These are phyloP conservation scores for Aspergillus puulaauensis DNA, from an alignment of 2,329 filamentous ascomycete species.

Conservation along the genomic window DNA sequence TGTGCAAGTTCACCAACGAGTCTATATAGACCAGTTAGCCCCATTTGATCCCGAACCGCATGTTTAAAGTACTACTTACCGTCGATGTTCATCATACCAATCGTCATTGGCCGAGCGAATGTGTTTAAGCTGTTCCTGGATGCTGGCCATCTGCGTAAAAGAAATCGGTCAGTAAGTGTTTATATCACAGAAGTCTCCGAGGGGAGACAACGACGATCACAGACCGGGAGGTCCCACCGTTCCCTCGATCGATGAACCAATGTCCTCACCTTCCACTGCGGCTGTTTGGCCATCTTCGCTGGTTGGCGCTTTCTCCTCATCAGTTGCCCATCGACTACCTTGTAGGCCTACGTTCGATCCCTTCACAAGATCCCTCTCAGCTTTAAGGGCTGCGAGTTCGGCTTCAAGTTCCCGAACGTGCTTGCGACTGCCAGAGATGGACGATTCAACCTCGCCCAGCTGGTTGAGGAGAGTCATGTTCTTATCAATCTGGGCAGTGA, in stretches of 20 bases:
- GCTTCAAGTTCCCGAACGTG: slow-evolving; percentile 41
- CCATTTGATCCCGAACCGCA: not conserved
- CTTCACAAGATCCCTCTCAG: slow-evolving; percentile 29
- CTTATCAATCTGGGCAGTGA: slow-evolving; percentile 42
- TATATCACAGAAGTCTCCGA: not conserved
- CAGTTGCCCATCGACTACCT: slow-evolving; percentile 44
- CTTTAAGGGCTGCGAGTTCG: slow-evolving; percentile 37
- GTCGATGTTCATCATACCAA: slow-evolving; percentile 44
- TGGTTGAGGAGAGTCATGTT: slow-evolving; percentile 42
- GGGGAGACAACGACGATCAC: slow-evolving; percentile 26
- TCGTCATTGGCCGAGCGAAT: slow-evolving; percentile 46
- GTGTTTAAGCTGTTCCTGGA: slow-evolving; percentile 48
- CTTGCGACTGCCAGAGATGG: slow-evolving; percentile 35
- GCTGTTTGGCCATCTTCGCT: slow-evolving; percentile 35
- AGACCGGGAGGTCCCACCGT: slow-evolving; percentile 48
- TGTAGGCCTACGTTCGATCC: slow-evolving; percentile 31
- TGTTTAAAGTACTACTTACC: slow-evolving; percentile 25
- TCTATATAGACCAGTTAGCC: slow-evolving; percentile 24
- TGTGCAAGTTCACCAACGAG: slow-evolving; percentile 40
- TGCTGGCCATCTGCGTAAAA: slow-evolving; percentile 46
- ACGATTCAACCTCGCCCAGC: slow-evolving; percentile 39
- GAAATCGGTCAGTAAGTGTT: slow-evolving; percentile 12
- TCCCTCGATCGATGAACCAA: slow-evolving; percentile 49
- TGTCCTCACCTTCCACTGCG: slow-evolving; percentile 47
- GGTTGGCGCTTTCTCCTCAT: slow-evolving; percentile 24